Evolutionary conservation across 768 basidiomycete species (phyloP).

Genomic region (Calocera viscosa): DNA sequence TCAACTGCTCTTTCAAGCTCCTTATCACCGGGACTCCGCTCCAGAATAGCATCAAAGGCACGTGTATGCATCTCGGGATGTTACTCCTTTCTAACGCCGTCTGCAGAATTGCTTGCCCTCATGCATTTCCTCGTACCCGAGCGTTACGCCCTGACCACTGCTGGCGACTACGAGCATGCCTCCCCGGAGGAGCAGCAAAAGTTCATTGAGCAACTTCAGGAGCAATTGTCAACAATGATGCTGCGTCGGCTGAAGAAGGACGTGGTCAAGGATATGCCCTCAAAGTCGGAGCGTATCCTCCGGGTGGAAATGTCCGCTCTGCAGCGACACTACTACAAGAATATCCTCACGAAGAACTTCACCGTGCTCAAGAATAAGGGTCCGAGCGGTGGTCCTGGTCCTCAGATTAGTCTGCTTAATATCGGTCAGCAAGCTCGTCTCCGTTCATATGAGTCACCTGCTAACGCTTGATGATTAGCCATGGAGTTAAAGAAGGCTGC

Average conservation of each 20-base stretch:
- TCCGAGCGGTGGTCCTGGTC: constrained; percentile 33
- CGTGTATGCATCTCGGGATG: constrained; percentile 17
- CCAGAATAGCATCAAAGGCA: constrained; percentile 98
- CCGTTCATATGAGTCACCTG: no score
- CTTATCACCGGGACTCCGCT: constrained; percentile 97
- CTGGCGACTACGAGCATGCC: constrained; percentile 80
- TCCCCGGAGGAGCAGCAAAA: constrained; percentile 71
- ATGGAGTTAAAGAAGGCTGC: constrained; percentile 99
- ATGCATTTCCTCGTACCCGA: constrained; percentile 99
- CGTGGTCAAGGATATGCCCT: constrained; percentile 88
- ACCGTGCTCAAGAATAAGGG: constrained; percentile 80
- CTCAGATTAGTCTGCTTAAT: constrained; percentile 90
- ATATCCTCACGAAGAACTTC: constrained; percentile 96
- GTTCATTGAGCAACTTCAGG: constrained; percentile 84
- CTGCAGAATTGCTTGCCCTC: constrained; percentile 74
- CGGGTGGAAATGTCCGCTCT: constrained; percentile 95
- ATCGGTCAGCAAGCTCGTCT: constrained; percentile 56
- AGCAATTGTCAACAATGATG: constrained; percentile 89
- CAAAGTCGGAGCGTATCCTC: constrained; percentile 95
- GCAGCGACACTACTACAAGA: constrained; percentile 98
- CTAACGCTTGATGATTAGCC: constrained; percentile 35
- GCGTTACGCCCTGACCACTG: constrained; percentile 50
- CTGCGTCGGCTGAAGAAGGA: constrained; percentile 87
- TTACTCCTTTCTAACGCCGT: not conserved
- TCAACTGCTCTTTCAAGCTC: constrained; percentile 80